Percentiles rank a stretch among this genome's conserved stretches.
These are phyloP conservation scores for Leccinum variicolor DNA, from an alignment of 768 basidiomycete genomes.

Conservation along the genomic window DNA sequence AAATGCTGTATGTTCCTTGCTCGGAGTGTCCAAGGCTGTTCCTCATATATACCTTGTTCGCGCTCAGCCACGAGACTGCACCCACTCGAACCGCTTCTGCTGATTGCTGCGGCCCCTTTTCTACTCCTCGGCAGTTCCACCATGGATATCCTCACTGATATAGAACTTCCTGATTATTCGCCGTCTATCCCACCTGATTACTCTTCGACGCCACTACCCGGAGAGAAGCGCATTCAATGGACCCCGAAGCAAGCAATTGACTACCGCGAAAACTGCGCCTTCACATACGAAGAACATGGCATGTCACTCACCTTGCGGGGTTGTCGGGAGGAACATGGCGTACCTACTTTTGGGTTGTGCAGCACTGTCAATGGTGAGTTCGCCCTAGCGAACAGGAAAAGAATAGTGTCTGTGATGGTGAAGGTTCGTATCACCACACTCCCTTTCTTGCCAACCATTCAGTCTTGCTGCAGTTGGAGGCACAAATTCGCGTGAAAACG, in stretches of 20 bases:
- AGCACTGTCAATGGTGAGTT: constrained; percentile 30
- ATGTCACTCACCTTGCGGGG: constrained; percentile 30
- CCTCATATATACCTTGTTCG: constrained; percentile 20
- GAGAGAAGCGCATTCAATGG: constrained; percentile 52
- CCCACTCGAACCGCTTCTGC: not conserved
- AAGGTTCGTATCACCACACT: constrained; percentile 20
- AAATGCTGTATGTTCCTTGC: not conserved
- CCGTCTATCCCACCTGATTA: constrained; percentile 56
- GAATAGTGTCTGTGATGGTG: constrained; percentile 23
- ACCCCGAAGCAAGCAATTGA: constrained; percentile 30
- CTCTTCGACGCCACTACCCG: constrained; percentile 48
- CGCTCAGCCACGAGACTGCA: not conserved
- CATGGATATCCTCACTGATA: constrained; percentile 12
- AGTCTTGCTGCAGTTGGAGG: constrained; percentile 21
- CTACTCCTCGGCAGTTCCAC: not conserved
- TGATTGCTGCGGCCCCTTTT: constrained; percentile 2
- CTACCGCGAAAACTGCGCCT: constrained; percentile 20
- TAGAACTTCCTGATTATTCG: constrained; percentile 48
- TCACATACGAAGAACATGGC: constrained; percentile 29
- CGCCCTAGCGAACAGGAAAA: constrained; percentile 22
- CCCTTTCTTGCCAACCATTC: not conserved
- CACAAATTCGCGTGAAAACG: constrained; percentile 19
- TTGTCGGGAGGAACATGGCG: constrained; percentile 29
- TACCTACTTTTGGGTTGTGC: constrained; percentile 30
- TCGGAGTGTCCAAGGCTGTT: constrained; percentile 7